Evolutionary conservation across 2,329 filamentous ascomycete species (phyloP).

Genomic region (Scleromitrula shiraiana): DNA sequence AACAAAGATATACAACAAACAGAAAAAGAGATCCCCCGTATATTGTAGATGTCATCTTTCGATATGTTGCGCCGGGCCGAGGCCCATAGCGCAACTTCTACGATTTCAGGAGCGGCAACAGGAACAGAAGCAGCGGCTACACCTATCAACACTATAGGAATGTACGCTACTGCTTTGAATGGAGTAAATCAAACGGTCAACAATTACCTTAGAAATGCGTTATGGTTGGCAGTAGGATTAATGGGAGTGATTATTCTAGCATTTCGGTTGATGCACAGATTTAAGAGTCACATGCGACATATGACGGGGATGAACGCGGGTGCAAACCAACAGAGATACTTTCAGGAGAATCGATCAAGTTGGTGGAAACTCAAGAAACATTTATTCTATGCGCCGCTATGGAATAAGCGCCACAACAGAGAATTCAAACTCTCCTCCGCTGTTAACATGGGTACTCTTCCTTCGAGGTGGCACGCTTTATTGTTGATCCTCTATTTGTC

Average conservation of each 20-base stretch:
- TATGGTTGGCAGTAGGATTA: conserved; percentile 55
- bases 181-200: conserved; percentile 54
- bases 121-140: conserved; percentile 3
- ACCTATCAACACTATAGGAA: conserved; percentile 43
- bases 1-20: background rate
- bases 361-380: conserved; percentile 56
- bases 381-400: conserved; percentile 55
- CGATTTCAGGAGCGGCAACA: conserved; percentile 12
- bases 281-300: conserved; percentile 49
- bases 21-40: background rate
- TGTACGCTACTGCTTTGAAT: conserved; percentile 47
- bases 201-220: conserved; percentile 45
- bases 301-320: conserved; percentile 49
- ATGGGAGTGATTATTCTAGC: conserved; percentile 45
- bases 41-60: conserved; percentile 2
- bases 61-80: conserved; percentile 3
- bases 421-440: conserved; percentile 56
- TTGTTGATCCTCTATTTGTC: conserved; percentile 48
- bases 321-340: conserved; percentile 48
- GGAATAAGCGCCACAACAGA: conserved; percentile 58
- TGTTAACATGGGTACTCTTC: conserved; percentile 54
- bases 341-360: conserved; percentile 46
- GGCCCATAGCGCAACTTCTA: conserved; percentile 4
- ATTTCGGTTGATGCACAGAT: conserved; percentile 46
- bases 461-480: conserved; percentile 54